Evolutionary conservation across 2,329 filamentous ascomycete species (phyloP), one percentile per base, ranked within the genome.

Genomic region (Geoglossum cookeanum): DNA sequence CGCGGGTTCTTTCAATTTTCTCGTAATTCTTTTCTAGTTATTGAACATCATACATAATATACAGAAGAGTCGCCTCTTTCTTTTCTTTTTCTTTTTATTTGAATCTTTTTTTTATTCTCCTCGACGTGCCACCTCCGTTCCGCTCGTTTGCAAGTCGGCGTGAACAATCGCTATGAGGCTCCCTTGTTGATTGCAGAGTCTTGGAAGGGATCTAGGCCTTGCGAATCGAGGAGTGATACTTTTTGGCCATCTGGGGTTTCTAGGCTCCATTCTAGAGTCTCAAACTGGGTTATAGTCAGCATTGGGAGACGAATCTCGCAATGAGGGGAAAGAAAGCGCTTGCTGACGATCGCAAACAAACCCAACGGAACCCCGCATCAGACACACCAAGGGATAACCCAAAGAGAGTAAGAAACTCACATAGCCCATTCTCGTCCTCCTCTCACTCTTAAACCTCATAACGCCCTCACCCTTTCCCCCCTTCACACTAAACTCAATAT

Each of bases 251-350:
- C 78, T 60, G 78, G 75, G 60, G 79, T 81, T 68, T 83, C 80
- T 64, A 98, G 72, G 66, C 84, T 92, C 90, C 91, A 98, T 74
- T 90, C 86, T 58, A 83, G 79, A 39, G 92, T 98, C 72, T 88
- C 83, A 70, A 95, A 97, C 74, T 83, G 63, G 56, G 58, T 48
- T 37, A 39, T 30, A 9, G 29, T 58, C 27, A 62, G 49, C 13
- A 47, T 22, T 5, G 33, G 22, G 13, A 17, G 3, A 27, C 17
- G 11, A 7, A 13, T 33, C 39, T 15, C n/a, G 39, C 33, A 22
- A 17, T 17, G 11, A 42, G 42, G 2, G 11, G 32, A 27, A 47
- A 30, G 39, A 42, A 15, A 15, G 39, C 39, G 39, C 22, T 22
- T 22, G 22, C 22, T 22, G 2, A 22, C 22, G 22, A 22, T 22